Evolutionary conservation across 2,329 filamentous ascomycete species (phyloP), one percentile per base, ranked within the genome.

Genomic region (Ceratocystis colombiana): DNA sequence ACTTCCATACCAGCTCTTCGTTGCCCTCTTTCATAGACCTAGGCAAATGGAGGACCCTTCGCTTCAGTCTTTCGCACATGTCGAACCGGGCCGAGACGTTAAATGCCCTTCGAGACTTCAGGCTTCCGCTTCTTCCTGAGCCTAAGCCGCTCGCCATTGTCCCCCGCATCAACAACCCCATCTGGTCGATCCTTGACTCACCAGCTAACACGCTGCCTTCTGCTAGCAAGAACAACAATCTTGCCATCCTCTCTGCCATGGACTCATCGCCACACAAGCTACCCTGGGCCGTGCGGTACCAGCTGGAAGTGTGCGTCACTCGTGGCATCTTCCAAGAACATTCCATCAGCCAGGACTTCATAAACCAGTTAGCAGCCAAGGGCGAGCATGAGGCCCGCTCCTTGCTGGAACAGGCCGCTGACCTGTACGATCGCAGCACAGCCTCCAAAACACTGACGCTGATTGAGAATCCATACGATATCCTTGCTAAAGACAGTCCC

Each of bases 261-360:
- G 53, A 46, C 15, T 5, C 41, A 20, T 30, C 50, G 48, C 53
- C 66, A 12, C 30, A 65, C 7, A 61, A 44, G 30, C 78, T 93
- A 3, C 77, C 83, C 0, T 96, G 91, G 68, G 77, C 84, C 0
- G 83, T 96, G 1, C 83, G 90, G 17, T 99, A 97, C 72, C 91
- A 96, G 73, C 82, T 99, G 0, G 93, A 99, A 74, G 92, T 90
- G 0, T 97, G 93, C 73, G 80, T 97, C n/a, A 96, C 92, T 0
- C 84, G 88, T 33, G 85, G 86, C 0, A 79, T 85, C 28, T 76
- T 99, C 12, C 87, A 87, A 64, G 93, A 96, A 73, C 84, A 90
- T 72, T 88, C 82, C 61, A 81, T 97, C 57, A 81, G 78, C 0
- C 73, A 75, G 1, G 79, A 84, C 2, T 97, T 97, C 70, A 76